Evolutionary conservation across 805 yeast genomes (phyloP).

Genomic region (Ogataea nitratoaversa): DNA sequence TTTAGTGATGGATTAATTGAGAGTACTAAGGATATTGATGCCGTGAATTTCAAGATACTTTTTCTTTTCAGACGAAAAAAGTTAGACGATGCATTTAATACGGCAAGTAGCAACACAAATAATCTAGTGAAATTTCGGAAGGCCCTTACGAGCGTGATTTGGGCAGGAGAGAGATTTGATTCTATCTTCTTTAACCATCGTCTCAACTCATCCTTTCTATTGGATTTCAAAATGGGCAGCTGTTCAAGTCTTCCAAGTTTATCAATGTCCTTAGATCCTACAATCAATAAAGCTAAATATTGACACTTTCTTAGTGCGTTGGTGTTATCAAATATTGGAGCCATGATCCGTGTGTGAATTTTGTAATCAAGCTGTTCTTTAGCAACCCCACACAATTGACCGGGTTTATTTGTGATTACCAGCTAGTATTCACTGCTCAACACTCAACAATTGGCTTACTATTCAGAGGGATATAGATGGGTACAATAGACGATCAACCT

Average conservation of each 20-base stretch:
- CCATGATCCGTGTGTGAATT: too few species aligned
- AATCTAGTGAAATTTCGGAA: conserved; percentile 7
- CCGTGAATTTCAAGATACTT: conserved; percentile 4
- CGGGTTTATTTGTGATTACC: too few species aligned
- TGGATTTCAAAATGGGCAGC: too few species aligned
- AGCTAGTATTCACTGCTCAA: too few species aligned
- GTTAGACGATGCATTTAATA: not conserved
- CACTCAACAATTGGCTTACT: too few species aligned
- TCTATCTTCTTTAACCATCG: conserved; percentile 3
- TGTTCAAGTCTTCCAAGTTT: too few species aligned
- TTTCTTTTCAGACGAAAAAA: too few species aligned
- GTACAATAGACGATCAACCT: too few species aligned
- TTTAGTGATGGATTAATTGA: conserved; percentile 13
- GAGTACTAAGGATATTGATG: conserved; percentile 10
- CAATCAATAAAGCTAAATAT: not conserved
- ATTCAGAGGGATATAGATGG: too few species aligned
- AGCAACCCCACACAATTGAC: too few species aligned
- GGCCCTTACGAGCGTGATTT: conserved; percentile 2
- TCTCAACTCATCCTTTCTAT: not conserved
- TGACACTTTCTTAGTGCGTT: not conserved
- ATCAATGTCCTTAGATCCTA: not conserved
- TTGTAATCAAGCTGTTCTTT: too few species aligned
- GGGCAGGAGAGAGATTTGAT: not conserved
- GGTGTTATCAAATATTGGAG: too few species aligned
- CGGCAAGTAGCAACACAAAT: not conserved